Conservation (phyloP, 1,284 basidiomycete species). For the Ceratobasidium papillatum region DNA sequence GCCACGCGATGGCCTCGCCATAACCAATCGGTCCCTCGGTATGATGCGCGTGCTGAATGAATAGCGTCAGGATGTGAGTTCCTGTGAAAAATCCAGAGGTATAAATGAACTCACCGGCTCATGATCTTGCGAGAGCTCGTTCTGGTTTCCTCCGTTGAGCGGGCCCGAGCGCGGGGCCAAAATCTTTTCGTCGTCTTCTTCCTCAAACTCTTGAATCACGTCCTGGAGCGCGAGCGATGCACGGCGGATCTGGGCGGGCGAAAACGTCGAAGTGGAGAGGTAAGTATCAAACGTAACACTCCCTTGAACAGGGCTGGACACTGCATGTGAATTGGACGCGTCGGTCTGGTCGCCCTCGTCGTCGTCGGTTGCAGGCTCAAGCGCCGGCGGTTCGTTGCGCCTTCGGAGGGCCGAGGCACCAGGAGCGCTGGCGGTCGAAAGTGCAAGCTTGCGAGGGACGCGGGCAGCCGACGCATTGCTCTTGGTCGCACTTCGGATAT, state of each 20-base stretch:
- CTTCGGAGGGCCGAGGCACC: neutral
- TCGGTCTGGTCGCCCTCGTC: slow-evolving; percentile 10
- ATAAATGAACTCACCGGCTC: slow-evolving; percentile 39
- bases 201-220: slow-evolving; percentile 59
- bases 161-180: slow-evolving; percentile 44
- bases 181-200: slow-evolving; percentile 61
- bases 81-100: slow-evolving; percentile 4
- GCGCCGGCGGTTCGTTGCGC: neutral
- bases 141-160: slow-evolving; percentile 27
- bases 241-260: slow-evolving; percentile 63
- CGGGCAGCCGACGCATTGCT: neutral
- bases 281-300: slow-evolving; percentile 27
- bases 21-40: slow-evolving; percentile 15
- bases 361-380: neutral
- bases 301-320: neutral
- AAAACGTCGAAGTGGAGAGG: slow-evolving; percentile 52
- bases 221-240: slow-evolving; percentile 76
- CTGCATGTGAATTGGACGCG: neutral
- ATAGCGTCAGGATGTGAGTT: neutral
- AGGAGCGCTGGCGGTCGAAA: slow-evolving; percentile 13
- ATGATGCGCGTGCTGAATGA: slow-evolving; percentile 32
- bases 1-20: slow-evolving; percentile 39
- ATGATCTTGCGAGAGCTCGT: slow-evolving; percentile 23
- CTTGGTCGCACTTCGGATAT: slow-evolving; percentile 62
- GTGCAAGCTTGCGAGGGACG: neutral